Evolutionary conservation across 108 stramenopile species (phyloP).

Genomic region (Nannochloropsis gaditana): DNA sequence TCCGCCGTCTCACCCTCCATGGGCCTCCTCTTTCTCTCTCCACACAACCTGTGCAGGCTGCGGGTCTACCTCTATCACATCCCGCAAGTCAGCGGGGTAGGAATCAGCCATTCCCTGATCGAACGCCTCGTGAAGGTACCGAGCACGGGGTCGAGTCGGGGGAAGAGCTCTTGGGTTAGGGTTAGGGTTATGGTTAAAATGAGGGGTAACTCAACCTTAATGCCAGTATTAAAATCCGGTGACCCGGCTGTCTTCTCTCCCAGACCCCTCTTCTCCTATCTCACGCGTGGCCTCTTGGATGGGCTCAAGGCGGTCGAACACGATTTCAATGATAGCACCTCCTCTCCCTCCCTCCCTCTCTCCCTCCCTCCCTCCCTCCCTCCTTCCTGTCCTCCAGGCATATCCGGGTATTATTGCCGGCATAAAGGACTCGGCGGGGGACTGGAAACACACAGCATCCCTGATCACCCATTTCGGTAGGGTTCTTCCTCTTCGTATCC

Average conservation of each 20-base stretch:
- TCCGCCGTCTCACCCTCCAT: neutral
- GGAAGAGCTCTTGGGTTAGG: too few relatives aligned
- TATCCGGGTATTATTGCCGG: neutral
- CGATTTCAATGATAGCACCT: too few relatives aligned
- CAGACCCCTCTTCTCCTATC: too few relatives aligned
- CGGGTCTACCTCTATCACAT: neutral
- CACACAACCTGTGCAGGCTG: neutral
- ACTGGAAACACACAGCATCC: neutral
- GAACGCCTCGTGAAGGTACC: neutral
- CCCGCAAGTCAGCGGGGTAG: neutral
- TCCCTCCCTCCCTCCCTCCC: neutral
- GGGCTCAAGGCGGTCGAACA: too few relatives aligned
- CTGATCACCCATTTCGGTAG: neutral
- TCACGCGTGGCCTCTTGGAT: too few relatives aligned
- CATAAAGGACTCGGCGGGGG: neutral
- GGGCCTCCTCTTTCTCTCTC: neutral
- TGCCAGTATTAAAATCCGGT: too few relatives aligned
- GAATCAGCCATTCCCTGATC: neutral
- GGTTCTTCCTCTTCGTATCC: neutral
- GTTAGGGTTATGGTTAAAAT: too few relatives aligned
- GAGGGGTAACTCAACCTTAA: too few relatives aligned
- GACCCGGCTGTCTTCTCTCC: too few relatives aligned
- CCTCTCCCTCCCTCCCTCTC: neutral
- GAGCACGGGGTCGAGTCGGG: neutral
- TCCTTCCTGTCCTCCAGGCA: neutral